Evolutionary conservation across 2,329 filamentous ascomycete genomes (phyloP), one percentile per base, ranked within the genome.

Genomic region (Raffaelea albimanens): DNA sequence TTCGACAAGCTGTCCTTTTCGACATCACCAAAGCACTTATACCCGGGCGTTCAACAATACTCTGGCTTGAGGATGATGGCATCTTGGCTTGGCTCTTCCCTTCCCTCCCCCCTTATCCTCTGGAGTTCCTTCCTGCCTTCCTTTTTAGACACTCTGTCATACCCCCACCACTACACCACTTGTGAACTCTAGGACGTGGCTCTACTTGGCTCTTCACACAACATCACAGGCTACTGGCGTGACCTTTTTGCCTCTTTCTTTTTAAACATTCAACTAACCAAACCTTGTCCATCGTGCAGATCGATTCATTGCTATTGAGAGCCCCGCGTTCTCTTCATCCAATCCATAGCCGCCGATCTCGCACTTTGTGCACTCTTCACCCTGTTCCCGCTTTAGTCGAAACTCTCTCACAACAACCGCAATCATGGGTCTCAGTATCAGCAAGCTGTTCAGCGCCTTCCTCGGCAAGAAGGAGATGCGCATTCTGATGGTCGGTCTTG

Each of bases 401-500:
- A 29, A n/a, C 16, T n/a, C 21, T 10, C 7, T 43, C 20, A 40
- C 43, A 44, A 39, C 42, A 63, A 67, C 70, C 76, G 77, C 78
- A 75, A 90, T 71, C 72, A 98, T 98, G 93, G 93, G 93, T 94
- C 80, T 97, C 71, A 82, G 85, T 67, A 88, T 97, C 75, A 97
- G 90, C 63, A 95, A 93, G 81, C 70, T 97, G 67, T 93, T 97
- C 71, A 87, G 95, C 68, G 83, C 85, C 76, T 81, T 97, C 71
- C 95, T 88, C 85, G 89, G 91, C 66, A 95, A 95, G 85, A 97
- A 97, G 84, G 93, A 98, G 83, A 98, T 98, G 93, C 84, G 93
- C 79, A 96, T 98, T 76, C 73, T 98, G 72, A 98, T 98, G 93
- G 90, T 98, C 62, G 93, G 93, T 81, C 83, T 98, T 64, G 93